A percentile compares a stretch with the other conserved stretches of the same genome.
Evolutionary conservation across 2,329 filamentous ascomycete genomes (phyloP).

Genomic region (Metarhizium brunneum): DNA sequence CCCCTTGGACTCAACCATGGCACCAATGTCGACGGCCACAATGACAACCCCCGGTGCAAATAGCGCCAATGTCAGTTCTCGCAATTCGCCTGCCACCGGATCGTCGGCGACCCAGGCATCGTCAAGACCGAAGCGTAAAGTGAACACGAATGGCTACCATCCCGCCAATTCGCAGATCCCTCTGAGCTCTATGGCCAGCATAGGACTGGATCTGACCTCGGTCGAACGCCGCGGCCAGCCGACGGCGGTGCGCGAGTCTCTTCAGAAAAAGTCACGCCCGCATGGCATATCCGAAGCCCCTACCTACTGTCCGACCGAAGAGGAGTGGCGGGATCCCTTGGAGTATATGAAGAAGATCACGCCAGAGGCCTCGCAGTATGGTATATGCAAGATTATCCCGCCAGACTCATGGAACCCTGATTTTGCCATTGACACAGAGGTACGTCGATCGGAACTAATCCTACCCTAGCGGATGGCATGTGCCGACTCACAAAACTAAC

Average conservation of each 20-base stretch:
- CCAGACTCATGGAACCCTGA: slow-evolving; percentile 89
- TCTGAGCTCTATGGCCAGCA: slow-evolving; percentile 46
- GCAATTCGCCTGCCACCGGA: slow-evolving; percentile 40
- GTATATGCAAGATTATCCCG: slow-evolving; percentile 91
- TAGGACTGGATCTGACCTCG: slow-evolving; percentile 72
- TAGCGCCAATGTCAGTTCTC: slow-evolving; percentile 40
- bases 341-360: slow-evolving; percentile 89
- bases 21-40: slow-evolving; percentile 28
- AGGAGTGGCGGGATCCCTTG: slow-evolving; percentile 91
- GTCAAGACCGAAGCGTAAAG: slow-evolving; percentile 41
- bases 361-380: slow-evolving; percentile 76
- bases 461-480: slow-evolving; percentile 5
- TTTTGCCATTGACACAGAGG: slow-evolving; percentile 95
- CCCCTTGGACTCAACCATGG: slow-evolving; percentile 24
- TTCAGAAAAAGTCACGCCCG: slow-evolving; percentile 68
- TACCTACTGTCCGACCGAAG: slow-evolving; percentile 79
- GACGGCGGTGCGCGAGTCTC: slow-evolving; percentile 63
- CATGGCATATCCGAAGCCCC: slow-evolving; percentile 85
- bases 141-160: slow-evolving; percentile 45
- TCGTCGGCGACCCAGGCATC: slow-evolving; percentile 22
- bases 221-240: slow-evolving; percentile 87
- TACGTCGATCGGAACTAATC: slow-evolving; percentile 26
- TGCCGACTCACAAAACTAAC: background rate
- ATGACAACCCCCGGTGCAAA: slow-evolving; percentile 25
- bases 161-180: slow-evolving; percentile 40